Conservation (phyloP, 495 filamentous ascomycete genomes). For the Neurospora sp. region DNA sequence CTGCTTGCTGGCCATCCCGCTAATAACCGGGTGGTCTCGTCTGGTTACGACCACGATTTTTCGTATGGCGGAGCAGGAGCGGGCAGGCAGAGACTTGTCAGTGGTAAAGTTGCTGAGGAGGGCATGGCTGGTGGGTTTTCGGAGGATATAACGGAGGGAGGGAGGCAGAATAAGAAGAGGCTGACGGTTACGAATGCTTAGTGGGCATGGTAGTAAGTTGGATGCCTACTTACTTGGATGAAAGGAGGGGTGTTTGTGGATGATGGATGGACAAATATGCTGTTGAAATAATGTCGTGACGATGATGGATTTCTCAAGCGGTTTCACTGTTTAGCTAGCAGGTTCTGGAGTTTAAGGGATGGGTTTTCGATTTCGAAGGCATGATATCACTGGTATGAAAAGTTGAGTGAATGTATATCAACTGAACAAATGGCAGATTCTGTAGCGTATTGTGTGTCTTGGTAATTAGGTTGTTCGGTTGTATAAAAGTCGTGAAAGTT, state of each 20-base stretch:
- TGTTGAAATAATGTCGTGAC: not conserved
- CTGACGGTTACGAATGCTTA: not conserved
- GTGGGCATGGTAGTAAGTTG: not conserved
- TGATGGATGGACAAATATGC: not conserved
- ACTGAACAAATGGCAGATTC: not conserved
- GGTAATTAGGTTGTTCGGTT: not conserved
- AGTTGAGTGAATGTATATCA: not conserved
- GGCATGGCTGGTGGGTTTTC: conserved; percentile 43
- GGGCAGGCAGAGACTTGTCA: conserved; percentile 53
- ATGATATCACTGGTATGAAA: not conserved
- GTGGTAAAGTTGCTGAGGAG: conserved; percentile 79
- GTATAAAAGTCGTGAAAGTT: not conserved
- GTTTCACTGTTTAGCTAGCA: not conserved
- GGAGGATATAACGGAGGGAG: not conserved
- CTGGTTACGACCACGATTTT: conserved; percentile 50
- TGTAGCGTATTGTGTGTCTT: not conserved
- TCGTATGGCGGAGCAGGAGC: conserved; percentile 7
- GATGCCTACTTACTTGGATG: conserved; percentile 6
- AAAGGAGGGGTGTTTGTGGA: not conserved
- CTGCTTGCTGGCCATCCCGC: conserved; percentile 22
- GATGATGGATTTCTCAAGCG: not conserved
- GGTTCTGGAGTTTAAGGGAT: not conserved
- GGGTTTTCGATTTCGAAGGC: not conserved
- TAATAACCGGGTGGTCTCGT: conserved; percentile 33
- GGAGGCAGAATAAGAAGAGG: not conserved